Evolutionary conservation across 2,329 filamentous ascomycete species (phyloP).

Genomic region (Fusarium liriodendri): DNA sequence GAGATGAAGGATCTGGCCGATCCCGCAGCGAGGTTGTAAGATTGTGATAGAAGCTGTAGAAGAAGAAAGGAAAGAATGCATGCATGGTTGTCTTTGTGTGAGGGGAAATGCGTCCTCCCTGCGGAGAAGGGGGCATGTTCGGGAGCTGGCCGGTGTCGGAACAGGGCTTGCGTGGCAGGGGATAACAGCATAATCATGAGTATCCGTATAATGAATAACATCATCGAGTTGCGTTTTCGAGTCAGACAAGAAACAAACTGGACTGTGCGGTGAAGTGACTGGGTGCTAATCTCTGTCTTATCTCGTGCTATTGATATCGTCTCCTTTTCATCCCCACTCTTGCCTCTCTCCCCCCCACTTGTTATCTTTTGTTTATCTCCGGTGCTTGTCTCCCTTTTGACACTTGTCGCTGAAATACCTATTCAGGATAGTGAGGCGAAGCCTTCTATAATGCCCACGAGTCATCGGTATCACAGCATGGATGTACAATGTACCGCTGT

Average conservation of each 20-base stretch:
- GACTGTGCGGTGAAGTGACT: not conserved
- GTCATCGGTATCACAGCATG: not conserved
- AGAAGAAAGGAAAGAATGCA: not conserved
- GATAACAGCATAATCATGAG: not conserved
- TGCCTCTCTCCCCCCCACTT: not conserved
- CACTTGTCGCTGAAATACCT: not conserved
- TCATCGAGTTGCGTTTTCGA: not conserved
- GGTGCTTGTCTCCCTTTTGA: not conserved
- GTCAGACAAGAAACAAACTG: not conserved
- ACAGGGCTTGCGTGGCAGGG: not conserved
- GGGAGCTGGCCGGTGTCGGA: not conserved
- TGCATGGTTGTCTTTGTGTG: not conserved
- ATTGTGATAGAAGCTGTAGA: not conserved
- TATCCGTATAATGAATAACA: not conserved
- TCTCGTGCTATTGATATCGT: not conserved
- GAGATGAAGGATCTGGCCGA: constrained; percentile 66
- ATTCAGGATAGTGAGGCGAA: not conserved
- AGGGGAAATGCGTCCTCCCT: not conserved
- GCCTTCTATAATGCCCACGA: not conserved
- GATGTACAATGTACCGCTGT: not conserved
- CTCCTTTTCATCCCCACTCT: not conserved
- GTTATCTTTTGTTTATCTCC: not conserved
- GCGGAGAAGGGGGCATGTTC: not conserved
- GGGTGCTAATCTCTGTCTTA: not conserved
- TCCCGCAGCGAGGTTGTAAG: constrained; percentile 44